A percentile compares a stretch with the other conserved stretches of the same genome.
These are phyloP conservation scores for Chlamydomonas applanata DNA, from an alignment of 139 green algal genomes.

Conservation along the genomic window DNA sequence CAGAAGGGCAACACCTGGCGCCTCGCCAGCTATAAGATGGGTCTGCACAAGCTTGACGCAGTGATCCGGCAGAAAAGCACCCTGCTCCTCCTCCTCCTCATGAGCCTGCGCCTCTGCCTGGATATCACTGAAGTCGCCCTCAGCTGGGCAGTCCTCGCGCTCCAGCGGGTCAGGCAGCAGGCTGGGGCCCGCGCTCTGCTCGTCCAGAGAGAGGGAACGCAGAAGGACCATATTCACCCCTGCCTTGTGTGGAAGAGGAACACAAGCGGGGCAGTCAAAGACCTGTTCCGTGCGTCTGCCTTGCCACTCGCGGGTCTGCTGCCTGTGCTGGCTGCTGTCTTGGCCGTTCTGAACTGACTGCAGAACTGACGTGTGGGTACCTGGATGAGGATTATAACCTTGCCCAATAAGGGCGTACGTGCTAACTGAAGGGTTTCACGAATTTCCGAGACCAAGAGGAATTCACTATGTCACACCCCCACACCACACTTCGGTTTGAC, in stretches of 20 bases:
- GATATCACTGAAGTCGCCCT: neutral
- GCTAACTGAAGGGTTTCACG: too few species aligned
- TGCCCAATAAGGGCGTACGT: too few species aligned
- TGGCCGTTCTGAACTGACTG: too few species aligned
- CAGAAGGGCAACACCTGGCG: constrained; percentile 20
- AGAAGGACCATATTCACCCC: neutral
- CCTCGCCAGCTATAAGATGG: constrained; percentile 7
- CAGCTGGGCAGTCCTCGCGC: neutral
- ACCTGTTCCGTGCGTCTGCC: too few species aligned
- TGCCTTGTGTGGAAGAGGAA: neutral
- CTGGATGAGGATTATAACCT: too few species aligned
- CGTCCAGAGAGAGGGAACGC: constrained; percentile 7
- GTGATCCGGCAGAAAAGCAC: neutral
- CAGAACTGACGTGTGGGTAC: too few species aligned
- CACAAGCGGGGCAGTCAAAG: neutral
- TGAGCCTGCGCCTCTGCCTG: neutral
- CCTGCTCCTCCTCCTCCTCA: neutral
- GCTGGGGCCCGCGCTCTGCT: neutral
- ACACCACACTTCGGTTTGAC: too few species aligned
- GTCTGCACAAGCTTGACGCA: constrained; percentile 16
- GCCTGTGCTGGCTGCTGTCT: too few species aligned
- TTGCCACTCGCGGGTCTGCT: too few species aligned
- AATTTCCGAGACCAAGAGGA: too few species aligned
- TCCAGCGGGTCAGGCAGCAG: neutral
- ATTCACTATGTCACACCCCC: too few species aligned